Evolutionary conservation across 2,329 filamentous ascomycete genomes (phyloP).

Genomic region (Triangularia setosa): DNA sequence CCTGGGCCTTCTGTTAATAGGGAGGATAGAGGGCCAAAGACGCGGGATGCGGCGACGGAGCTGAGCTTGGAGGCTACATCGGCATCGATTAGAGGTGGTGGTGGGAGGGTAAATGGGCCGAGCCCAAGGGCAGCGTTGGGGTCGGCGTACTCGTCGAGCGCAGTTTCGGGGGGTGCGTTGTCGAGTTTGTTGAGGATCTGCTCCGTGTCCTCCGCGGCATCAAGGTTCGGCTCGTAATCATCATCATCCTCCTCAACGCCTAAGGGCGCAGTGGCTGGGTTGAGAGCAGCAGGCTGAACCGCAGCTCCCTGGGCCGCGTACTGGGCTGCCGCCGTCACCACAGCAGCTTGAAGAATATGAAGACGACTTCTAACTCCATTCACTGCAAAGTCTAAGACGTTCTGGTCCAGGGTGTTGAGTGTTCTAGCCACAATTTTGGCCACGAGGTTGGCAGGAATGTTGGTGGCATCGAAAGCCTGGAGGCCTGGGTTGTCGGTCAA

Average conservation of each 20-base stretch:
- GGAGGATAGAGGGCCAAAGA: constrained; percentile 76
- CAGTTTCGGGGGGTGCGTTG: constrained; percentile 56
- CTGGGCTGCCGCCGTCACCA: constrained; percentile 29
- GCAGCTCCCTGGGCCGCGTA: constrained; percentile 25
- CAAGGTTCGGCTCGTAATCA: constrained; percentile 85
- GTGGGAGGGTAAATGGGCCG: constrained; percentile 74
- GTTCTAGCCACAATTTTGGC: constrained; percentile 79
- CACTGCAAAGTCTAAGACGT: constrained; percentile 67
- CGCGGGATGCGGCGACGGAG: constrained; percentile 67
- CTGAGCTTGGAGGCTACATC: constrained; percentile 71
- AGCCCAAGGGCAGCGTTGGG: constrained; percentile 52
- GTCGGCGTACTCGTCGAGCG: constrained; percentile 39
- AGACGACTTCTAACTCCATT: constrained; percentile 56
- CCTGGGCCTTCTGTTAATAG: constrained; percentile 63
- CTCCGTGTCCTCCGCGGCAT: constrained; percentile 70
- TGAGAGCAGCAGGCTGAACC: constrained; percentile 43
- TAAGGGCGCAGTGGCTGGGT: constrained; percentile 56
- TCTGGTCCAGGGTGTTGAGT: constrained; percentile 66
- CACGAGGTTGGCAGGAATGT: constrained; percentile 70
- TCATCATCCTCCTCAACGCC: constrained; percentile 78
- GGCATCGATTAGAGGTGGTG: constrained; percentile 68
- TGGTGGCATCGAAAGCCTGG: constrained; percentile 76
- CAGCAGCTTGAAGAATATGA: constrained; percentile 40
- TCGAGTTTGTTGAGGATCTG: constrained; percentile 76
- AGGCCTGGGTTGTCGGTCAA: constrained; percentile 72